These are phyloP conservation scores for Debaryomyces sp. DNA, from an alignment of 1,139 yeast species.

Conservation along the genomic window DNA sequence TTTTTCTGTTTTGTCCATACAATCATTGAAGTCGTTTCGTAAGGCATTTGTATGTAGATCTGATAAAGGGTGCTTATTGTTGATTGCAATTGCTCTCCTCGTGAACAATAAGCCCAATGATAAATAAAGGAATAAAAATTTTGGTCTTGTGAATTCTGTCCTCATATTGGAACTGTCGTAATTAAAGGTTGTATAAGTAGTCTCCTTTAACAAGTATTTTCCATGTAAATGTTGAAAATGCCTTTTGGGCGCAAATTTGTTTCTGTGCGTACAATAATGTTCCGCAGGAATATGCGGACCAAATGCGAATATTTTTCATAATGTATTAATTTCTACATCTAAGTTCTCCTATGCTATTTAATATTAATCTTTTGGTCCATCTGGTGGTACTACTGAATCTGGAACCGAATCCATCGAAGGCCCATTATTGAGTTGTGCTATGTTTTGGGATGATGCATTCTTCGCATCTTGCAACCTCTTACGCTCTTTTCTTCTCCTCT, in stretches of 20 bases:
- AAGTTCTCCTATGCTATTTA: constrained; percentile 4
- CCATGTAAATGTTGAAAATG: not conserved
- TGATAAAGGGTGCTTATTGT: constrained; percentile 4
- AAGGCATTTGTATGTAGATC: constrained; percentile 7
- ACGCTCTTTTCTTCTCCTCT: constrained; percentile 67
- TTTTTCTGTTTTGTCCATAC: constrained; percentile 10
- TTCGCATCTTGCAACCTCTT: constrained; percentile 43
- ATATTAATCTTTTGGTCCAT: constrained; percentile 7
- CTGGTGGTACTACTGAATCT: constrained; percentile 9
- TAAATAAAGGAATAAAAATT: not conserved
- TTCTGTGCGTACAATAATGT: constrained; percentile 8
- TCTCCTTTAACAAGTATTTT: not conserved
- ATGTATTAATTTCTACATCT: not conserved
- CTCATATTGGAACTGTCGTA: not conserved
- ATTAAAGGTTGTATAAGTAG: not conserved
- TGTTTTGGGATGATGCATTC: not conserved
- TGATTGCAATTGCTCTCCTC: not conserved
- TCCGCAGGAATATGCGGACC: constrained; percentile 4
- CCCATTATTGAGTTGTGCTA: constrained; percentile 1
- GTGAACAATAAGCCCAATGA: not conserved
- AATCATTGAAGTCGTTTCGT: constrained; percentile 8
- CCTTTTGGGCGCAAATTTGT: constrained; percentile 8
- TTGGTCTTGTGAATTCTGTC: too few species aligned
- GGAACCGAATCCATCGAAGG: constrained; percentile 2
- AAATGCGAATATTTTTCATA: not conserved